These are phyloP conservation scores for Nicotiana undulata DNA, from an alignment of 257 asterid genomes.

Conservation along the genomic window DNA sequence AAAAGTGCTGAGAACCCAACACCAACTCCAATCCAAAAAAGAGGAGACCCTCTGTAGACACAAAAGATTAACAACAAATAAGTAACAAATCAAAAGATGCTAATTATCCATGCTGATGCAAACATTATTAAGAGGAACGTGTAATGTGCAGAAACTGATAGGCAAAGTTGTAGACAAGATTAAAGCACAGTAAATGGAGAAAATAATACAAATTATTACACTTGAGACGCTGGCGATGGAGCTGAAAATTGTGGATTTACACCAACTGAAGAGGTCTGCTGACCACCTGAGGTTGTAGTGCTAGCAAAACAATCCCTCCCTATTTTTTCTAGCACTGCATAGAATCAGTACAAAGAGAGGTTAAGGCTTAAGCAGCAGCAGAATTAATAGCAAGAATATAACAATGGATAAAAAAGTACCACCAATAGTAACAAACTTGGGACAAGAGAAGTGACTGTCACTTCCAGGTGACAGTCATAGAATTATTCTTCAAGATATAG, in stretches of 20 bases:
- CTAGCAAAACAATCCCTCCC: slow-evolving; percentile 53
- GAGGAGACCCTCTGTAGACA: slow-evolving; percentile 75
- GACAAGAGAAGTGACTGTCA: neutral
- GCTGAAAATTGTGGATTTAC: slow-evolving; percentile 55
- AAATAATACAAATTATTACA: slow-evolving; percentile 35
- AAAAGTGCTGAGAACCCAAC: slow-evolving; percentile 89
- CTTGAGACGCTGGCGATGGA: slow-evolving; percentile 62
- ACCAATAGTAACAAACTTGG: neutral
- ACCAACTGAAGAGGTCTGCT: slow-evolving; percentile 78
- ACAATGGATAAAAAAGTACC: neutral
- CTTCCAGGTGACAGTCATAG: neutral
- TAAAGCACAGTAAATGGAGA: neutral
- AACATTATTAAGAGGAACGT: neutral
- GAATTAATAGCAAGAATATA: neutral
- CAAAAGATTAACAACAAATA: neutral
- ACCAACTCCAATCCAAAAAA: slow-evolving; percentile 96
- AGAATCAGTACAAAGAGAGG: slow-evolving; percentile 6
- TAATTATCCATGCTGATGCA: neutral
- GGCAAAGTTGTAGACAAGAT: neutral
- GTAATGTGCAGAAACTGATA: neutral
- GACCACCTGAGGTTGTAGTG: slow-evolving; percentile 45
- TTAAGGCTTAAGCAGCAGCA: slow-evolving; percentile 17
- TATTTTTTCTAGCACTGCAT: slow-evolving; percentile 37
- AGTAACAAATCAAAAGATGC: neutral
- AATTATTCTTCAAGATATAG: neutral